These are phyloP conservation scores for Chaetomium cochliodes DNA, from an alignment of 495 filamentous ascomycete species.

Conservation along the genomic window DNA sequence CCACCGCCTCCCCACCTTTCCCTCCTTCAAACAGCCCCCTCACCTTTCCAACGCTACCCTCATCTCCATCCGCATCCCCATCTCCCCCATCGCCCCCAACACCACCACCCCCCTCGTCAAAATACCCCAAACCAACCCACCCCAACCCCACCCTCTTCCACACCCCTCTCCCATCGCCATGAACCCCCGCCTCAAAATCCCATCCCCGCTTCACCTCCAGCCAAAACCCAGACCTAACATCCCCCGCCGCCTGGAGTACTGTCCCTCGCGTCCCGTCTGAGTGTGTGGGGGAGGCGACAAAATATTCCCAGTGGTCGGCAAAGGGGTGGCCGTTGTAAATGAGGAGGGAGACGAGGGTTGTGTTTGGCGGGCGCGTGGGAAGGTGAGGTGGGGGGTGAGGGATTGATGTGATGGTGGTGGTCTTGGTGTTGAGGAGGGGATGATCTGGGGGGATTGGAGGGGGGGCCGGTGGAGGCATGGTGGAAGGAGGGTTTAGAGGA, in stretches of 20 bases:
- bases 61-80: background rate
- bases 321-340: slow-evolving; percentile 24
- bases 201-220: slow-evolving; percentile 19
- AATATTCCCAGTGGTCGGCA: slow-evolving; percentile 24
- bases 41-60: background rate
- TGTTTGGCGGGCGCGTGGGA: background rate
- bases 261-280: background rate
- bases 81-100: background rate
- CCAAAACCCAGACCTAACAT: slow-evolving; percentile 12
- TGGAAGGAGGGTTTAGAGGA: background rate
- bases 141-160: slow-evolving; percentile 10
- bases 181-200: background rate
- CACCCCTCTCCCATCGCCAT: background rate
- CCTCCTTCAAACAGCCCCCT: background rate
- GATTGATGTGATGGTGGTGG: background rate
- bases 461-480: background rate
- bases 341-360: slow-evolving; percentile 15
- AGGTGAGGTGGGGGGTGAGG: background rate
- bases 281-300: background rate
- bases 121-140: slow-evolving; percentile 10
- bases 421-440: background rate
- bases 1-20: background rate
- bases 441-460: background rate
- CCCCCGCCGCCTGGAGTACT: slow-evolving; percentile 14
- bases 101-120: background rate